phyloP scores from a whole-genome alignment of 768 basidiomycete genomes.

The Rhodotorula paludigena region DNA sequence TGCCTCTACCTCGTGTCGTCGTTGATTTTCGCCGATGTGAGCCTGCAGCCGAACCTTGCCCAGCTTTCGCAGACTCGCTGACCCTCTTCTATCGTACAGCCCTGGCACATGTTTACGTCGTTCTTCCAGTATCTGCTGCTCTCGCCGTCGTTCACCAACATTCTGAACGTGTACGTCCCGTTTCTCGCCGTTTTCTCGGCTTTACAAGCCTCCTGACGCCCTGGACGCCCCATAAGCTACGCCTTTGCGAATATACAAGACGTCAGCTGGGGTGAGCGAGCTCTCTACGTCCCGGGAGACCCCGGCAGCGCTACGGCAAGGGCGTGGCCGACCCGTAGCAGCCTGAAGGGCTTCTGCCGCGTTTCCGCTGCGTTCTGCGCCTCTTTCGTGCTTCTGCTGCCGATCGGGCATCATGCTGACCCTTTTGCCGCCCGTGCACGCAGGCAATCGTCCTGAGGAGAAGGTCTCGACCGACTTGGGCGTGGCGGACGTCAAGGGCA shows the following conservation, averaged over 20 bases:
- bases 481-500: constrained; percentile 51
- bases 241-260: neutral
- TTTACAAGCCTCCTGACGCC: constrained; percentile 2
- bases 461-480: constrained; percentile 72
- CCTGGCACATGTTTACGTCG: constrained; percentile 97
- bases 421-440: constrained; percentile 20
- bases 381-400: too few species aligned
- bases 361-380: too few species aligned
- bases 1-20: constrained; percentile 82
- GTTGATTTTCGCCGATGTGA: constrained; percentile 70
- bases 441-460: constrained; percentile 81
- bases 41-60: neutral
- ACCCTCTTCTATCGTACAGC: constrained; percentile 50
- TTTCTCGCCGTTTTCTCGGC: constrained; percentile 21
- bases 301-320: too few species aligned
- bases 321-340: too few species aligned
- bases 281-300: too few species aligned
- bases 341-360: too few species aligned
- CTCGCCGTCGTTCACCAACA: constrained; percentile 88
- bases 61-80: neutral
- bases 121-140: constrained; percentile 88
- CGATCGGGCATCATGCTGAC: neutral
- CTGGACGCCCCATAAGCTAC: too few species aligned
- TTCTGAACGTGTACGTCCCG: constrained; percentile 53
- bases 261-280: neutral